phyloP scores from a whole-genome alignment of 1,139 yeast genomes.

The Keqinozyma sinolaborantium region DNA sequence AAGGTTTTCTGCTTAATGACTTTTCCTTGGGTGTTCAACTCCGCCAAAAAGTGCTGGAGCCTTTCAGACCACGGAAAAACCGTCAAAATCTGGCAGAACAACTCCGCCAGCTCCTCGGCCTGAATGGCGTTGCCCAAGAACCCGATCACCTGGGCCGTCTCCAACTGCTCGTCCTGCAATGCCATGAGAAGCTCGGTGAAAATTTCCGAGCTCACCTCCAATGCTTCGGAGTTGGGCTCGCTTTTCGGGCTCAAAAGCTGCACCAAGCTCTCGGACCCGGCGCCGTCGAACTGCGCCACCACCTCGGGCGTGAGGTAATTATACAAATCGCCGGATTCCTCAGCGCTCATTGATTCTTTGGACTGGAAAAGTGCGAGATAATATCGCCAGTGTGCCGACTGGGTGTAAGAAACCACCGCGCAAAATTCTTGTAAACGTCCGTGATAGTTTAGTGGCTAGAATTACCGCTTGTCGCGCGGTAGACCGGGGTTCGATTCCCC shows the following conservation, averaged over 20 bases:
- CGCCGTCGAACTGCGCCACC: conserved; percentile 18
- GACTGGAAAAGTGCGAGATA: no score
- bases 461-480: conserved; percentile 47
- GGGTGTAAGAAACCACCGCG: no score
- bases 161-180: conserved; percentile 23
- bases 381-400: no score
- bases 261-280: conserved; percentile 22
- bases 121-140: conserved; percentile 29
- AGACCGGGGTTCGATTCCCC: conserved; percentile 51
- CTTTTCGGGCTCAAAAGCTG: conserved; percentile 20
- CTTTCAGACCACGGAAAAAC: conserved; percentile 35
- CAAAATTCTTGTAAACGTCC: no score
- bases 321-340: no score
- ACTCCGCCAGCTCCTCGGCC: conserved; percentile 30
- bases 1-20: conserved; percentile 37
- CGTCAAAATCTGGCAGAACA: conserved; percentile 44
- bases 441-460: conserved; percentile 48
- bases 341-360: no score
- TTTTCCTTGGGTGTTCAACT: conserved; percentile 19
- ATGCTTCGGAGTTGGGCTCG: no score
- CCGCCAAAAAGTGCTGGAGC: conserved; percentile 24
- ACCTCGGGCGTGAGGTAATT: conserved; percentile 22
- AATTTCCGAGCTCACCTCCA: conserved; percentile 6
- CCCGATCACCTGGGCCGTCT: conserved; percentile 18
- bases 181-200: conserved; percentile 38